phyloP scores from a whole-genome alignment of 2,329 filamentous ascomycete genomes.

The Xylariaceae sp. region DNA sequence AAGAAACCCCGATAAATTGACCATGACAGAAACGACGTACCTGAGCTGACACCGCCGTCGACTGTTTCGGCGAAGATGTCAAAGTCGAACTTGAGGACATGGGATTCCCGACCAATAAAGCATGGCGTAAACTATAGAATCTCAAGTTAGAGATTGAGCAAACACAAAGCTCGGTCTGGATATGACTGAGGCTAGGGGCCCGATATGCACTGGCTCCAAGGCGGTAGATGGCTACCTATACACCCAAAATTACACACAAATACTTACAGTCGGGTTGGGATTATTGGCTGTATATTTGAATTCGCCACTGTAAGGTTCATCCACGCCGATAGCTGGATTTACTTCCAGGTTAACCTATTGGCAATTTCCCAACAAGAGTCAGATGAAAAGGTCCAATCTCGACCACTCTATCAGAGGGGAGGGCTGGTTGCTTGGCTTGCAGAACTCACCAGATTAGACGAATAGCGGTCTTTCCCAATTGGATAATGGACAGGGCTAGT shows the following conservation, averaged over 20 bases:
- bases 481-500: slow-evolving; percentile 25
- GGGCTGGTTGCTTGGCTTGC: too few relatives aligned
- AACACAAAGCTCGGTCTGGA: too few relatives aligned
- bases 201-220: neutral
- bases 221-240: neutral
- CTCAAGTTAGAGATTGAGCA: neutral
- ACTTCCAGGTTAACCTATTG: slow-evolving; percentile 22
- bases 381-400: neutral
- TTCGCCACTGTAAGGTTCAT: slow-evolving; percentile 17
- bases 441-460: slow-evolving; percentile 16
- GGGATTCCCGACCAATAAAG: slow-evolving; percentile 16
- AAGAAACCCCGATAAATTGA: neutral
- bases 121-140: slow-evolving; percentile 23
- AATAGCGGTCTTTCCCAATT: slow-evolving; percentile 21
- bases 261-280: slow-evolving; percentile 23
- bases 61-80: slow-evolving; percentile 15
- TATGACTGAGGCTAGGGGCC: neutral
- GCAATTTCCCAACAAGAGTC: neutral
- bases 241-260: neutral
- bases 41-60: slow-evolving; percentile 23
- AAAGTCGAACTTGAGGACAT: slow-evolving; percentile 24
- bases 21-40: slow-evolving; percentile 1
- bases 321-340: slow-evolving; percentile 20
- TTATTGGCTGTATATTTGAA: slow-evolving; percentile 20
- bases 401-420: neutral